Evolutionary conservation across 345 rosid genomes (phyloP), one percentile per base, ranked within the genome.

Genomic region (Reutealis trisperma): DNA sequence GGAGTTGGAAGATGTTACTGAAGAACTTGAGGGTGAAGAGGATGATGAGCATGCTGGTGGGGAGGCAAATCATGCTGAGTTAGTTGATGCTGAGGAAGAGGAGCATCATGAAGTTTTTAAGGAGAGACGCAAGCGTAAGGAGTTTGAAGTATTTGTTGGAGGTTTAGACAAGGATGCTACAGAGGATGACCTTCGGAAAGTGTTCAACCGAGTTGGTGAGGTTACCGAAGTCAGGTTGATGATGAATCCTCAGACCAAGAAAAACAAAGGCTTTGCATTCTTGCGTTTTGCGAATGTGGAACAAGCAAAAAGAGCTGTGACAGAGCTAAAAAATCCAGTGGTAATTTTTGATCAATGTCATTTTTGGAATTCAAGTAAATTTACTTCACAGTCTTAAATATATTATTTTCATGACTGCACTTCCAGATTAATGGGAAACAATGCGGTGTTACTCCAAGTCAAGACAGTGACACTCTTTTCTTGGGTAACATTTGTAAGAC

Each of bases 241-340:
- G 94, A 92, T 90, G 97, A 91, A 91, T 75, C 89, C 95, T 21
- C 97, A 90, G 78, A 92, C 99, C 67, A 96, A 87, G 85, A 96
- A 91, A 83, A 96, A 94, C 82, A 92, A 96, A 78, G 99, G 99
- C 15, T 96, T 90, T 88, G 99, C 99, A 32, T 96, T 96, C 85
- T 81, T 96, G 83, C 97, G 99, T 45, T 96, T 93, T 89, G 94
- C 98, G 13, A 84, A 88, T 71, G 88, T 90, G 59, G 97, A 91
- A 84, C 99, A 96, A 85, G 99, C 99, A 78, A 93, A 87, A 83
- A 87, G 84, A 79, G 99, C 98, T 79, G 90, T 90, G 70, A 86
- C 83, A 12, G 95, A 91, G 79, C 89, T 93, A 25, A 96, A 87
- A 83, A 87, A 86, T 73, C 97, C 98, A 71, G 89, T 89, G 99